A percentile compares a stretch with the other conserved stretches of the same genome.
Conservation (phyloP, 2,329 filamentous ascomycete genomes). For the Dactylella cylindrospora region DNA sequence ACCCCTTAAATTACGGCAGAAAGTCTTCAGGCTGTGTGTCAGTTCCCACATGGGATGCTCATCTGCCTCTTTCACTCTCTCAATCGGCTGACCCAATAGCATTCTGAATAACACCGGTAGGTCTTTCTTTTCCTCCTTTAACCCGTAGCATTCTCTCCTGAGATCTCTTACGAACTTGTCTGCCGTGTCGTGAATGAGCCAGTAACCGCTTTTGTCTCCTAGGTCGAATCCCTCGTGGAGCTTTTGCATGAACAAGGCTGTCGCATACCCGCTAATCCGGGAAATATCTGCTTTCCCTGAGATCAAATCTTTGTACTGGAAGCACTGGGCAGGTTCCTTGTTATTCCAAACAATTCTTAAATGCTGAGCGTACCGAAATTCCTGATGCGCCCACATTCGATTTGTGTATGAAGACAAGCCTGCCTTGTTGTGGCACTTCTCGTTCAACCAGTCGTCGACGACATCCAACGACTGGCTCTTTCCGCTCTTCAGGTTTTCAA, state of each 20-base stretch:
- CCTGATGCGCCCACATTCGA: slow-evolving; percentile 43
- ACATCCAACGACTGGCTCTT: slow-evolving; percentile 3
- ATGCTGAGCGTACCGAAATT: slow-evolving; percentile 36
- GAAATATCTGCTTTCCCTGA: slow-evolving; percentile 39
- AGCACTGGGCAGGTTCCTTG: slow-evolving; percentile 29
- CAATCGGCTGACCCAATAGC: slow-evolving; percentile 25
- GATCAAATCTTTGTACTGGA: slow-evolving; percentile 37
- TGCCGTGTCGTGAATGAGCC: slow-evolving; percentile 31
- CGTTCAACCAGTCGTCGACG: slow-evolving; percentile 36
- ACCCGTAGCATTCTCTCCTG: slow-evolving; percentile 26
- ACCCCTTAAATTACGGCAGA: slow-evolving; percentile 35
- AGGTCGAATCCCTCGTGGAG: slow-evolving; percentile 40
- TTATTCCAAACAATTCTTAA: slow-evolving; percentile 35
- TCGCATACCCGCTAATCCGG: slow-evolving; percentile 35
- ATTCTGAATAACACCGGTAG: slow-evolving; percentile 32
- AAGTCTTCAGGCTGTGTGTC: slow-evolving; percentile 35
- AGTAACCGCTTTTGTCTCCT: slow-evolving; percentile 28
- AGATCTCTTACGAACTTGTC: slow-evolving; percentile 36
- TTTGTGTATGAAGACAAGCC: slow-evolving; percentile 42
- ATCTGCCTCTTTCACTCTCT: slow-evolving; percentile 30
- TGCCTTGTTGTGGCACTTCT: slow-evolving; percentile 37
- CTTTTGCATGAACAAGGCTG: slow-evolving; percentile 40
- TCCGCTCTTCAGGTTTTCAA: slow-evolving; percentile 17
- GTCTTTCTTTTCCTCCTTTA: slow-evolving; percentile 35
- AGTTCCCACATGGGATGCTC: slow-evolving; percentile 34